A percentile compares a stretch with the other conserved stretches of the same genome.
Evolutionary conservation across 1,284 basidiomycete genomes (phyloP).

Genomic region (Mycena sp.): DNA sequence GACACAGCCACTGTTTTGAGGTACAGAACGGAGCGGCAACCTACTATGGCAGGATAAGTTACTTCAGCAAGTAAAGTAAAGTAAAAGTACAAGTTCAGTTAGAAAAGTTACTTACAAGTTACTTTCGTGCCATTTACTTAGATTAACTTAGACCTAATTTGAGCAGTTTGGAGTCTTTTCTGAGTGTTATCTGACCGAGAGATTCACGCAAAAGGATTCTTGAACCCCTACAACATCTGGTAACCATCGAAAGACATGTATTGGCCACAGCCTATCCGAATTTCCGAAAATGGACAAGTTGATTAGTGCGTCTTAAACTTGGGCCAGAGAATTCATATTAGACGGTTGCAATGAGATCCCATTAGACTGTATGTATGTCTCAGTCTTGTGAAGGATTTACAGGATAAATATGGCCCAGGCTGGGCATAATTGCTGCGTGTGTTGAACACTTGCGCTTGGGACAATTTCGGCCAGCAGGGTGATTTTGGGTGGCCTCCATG

Average conservation of each 20-base stretch:
- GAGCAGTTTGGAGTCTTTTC: not conserved
- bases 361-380: slow-evolving; percentile 2
- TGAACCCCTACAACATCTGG: not conserved
- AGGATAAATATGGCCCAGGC: not conserved
- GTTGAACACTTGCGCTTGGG: not conserved
- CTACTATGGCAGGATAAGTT: not conserved
- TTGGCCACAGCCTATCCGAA: not conserved
- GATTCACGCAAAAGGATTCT: not conserved
- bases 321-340: not conserved
- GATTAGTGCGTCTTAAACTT: not conserved
- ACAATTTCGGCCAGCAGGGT: not conserved
- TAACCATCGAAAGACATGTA: not conserved
- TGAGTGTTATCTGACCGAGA: not conserved
- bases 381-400: not conserved
- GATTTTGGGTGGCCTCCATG: not conserved
- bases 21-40: too few relatives aligned
- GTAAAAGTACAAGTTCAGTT: not conserved
- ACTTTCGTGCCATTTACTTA: not conserved
- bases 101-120: not conserved
- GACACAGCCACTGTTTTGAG: too few relatives aligned
- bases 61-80: not conserved
- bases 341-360: slow-evolving; percentile 1
- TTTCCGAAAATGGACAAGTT: not conserved
- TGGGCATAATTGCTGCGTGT: not conserved
- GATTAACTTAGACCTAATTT: not conserved